Base-by-base conservation (phyloP, 23 red algal genomes). In the Gracilariopsis chorda region DNA sequence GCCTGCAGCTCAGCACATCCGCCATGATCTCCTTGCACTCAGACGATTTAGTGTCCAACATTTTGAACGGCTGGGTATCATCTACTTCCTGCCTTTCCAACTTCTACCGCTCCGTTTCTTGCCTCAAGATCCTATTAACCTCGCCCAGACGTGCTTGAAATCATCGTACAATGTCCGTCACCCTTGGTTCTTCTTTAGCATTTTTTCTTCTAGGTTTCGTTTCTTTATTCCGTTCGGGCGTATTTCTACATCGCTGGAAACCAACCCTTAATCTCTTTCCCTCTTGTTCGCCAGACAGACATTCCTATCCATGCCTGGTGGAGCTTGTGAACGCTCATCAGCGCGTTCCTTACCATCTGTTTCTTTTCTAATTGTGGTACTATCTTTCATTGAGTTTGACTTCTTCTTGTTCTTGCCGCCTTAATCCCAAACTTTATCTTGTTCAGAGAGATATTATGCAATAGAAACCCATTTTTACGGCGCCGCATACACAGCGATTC, bases 381-480 rank as follows among this genome's bases (percentile, higher is more conserved):
- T 37, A 21, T 28, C n/a, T n/a, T n/a, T n/a, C n/a, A n/a, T n/a
- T n/a, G n/a, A n/a, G n/a, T n/a, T 37, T 23, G 41, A 37, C 42
- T 76, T n/a, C n/a, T n/a, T n/a, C n/a, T n/a, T n/a, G n/a, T n/a
- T n/a, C n/a, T n/a, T n/a, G n/a, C n/a, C 46, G 49, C 45, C 37
- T 5, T 80, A 40, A 42, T 80, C 75, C 21, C n/a, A 80, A 80
- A 80, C 21, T 10, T 27, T 9, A 32, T 80, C 49, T n/a, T 80
- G 41, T 49, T 51, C 21, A 23, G 20, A 35, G 20, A 80, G 49
- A 47, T 52, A 80, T 42, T 80, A 40, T 23, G 75, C 75, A 27
- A 29, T 53, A 27, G 42, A 80, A 47, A 80, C 55, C 75, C 75
- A 80, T 29, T 57, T 55, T 28, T 52, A 53, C 7, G 41, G 75